Percentiles rank a stretch among this genome's conserved stretches.
Conservation (phyloP, 306 rosid genomes). For the Luffa aegyptiaca region DNA sequence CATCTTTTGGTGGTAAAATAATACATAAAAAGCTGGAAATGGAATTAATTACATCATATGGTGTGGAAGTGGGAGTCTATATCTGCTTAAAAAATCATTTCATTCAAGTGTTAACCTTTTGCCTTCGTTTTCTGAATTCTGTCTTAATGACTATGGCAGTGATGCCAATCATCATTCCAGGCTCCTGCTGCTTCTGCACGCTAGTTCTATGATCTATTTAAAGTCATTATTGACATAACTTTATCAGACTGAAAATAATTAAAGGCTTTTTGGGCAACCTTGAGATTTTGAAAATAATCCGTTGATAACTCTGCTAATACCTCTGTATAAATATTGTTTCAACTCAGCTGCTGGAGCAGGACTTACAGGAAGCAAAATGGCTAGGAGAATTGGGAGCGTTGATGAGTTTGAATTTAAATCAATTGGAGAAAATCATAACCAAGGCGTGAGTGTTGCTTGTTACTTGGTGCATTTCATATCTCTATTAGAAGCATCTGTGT, state of each 20-base stretch:
- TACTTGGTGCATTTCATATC: neutral
- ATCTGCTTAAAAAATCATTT: neutral
- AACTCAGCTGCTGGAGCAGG: constrained; percentile 56
- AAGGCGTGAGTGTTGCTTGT: constrained; percentile 32
- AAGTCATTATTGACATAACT: neutral
- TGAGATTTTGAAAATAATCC: neutral
- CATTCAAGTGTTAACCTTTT: neutral
- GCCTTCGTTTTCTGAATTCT: neutral
- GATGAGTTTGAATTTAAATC: constrained; percentile 44
- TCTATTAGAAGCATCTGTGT: neutral
- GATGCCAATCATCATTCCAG: neutral
- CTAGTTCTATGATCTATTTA: neutral
- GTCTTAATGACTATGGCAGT: neutral
- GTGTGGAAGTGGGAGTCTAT: neutral
- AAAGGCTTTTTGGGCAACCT: neutral
- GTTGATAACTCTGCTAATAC: neutral
- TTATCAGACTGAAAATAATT: neutral
- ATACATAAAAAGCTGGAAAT: constrained; percentile 10
- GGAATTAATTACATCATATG: neutral
- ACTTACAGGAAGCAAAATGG: constrained; percentile 55
- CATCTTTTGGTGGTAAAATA: constrained; percentile 81
- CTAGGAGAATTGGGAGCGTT: constrained; percentile 40
- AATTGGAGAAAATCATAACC: constrained; percentile 45
- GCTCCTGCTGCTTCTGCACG: neutral
- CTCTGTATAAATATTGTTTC: neutral